Evolutionary conservation across 495 filamentous ascomycete genomes (phyloP), one percentile per base, ranked within the genome.

Genomic region (Aspergillus steynii): DNA sequence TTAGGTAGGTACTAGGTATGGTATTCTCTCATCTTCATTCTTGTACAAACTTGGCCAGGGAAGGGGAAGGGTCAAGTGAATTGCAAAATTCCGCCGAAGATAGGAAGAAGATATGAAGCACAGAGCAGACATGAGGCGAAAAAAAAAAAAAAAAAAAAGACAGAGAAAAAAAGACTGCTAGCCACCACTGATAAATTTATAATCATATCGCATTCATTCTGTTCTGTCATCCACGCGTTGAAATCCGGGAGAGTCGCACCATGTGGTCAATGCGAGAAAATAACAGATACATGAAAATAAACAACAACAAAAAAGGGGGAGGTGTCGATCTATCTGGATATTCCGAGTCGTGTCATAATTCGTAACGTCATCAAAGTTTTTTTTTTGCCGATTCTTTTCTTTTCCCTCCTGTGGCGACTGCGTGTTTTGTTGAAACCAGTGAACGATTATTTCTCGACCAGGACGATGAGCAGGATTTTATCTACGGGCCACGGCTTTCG

Each of bases 261-360:
- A 42, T 8, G 9, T 42, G 15, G 37, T 37, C 37, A 15, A 34
- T 42, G 20, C n/a, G 26, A 34, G 7, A 54, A 25, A 26, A 37
- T 7, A n/a, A 54, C 5, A 42, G 6, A 54, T 3, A 12, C 2
- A 10, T 20, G 8, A 48, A 15, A 56, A 56, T 42, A 28, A 26
- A 49, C 31, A 65, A 34, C 20, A 56, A 61, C 52, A 20, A 46
- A 20, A 45, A 20, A 20, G 20, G 20, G 37, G 31, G 32, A 51
- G 28, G 53, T 49, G 53, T 68, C 59, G 66, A 65, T 68, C 66
- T 68, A 68, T 68, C 50, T 61, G 60, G 66, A 63, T 68, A 68
- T 68, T 26, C 61, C 60, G 55, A 58, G 62, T 63, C 60, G 61
- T 63, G 62, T 65, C 62, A 54, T 68, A 63, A 68, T 50, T 68